Evolutionary conservation across 1,284 basidiomycete genomes (phyloP).

Genomic region (Amylostereum areolatum): DNA sequence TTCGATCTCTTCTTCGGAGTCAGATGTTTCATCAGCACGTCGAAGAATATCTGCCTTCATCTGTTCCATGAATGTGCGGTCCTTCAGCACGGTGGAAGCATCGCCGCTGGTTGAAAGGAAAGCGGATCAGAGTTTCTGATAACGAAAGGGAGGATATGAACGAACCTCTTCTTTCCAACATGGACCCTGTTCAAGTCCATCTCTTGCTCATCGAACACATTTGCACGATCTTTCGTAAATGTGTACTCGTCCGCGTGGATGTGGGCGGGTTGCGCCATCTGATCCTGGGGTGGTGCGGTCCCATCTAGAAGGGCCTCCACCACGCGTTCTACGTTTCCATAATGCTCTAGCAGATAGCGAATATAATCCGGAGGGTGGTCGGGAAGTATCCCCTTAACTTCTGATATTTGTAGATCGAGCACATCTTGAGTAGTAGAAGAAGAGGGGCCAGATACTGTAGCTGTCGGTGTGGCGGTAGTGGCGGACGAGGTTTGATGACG

Average conservation of each 20-base stretch:
- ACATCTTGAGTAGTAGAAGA: slow-evolving; percentile 18
- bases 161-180: slow-evolving; percentile 67
- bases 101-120: slow-evolving; percentile 33
- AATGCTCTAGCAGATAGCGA: slow-evolving; percentile 48
- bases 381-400: slow-evolving; percentile 69
- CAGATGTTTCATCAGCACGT: slow-evolving; percentile 61
- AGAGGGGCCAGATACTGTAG: slow-evolving; percentile 12
- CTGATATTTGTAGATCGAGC: slow-evolving; percentile 51
- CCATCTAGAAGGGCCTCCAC: slow-evolving; percentile 69
- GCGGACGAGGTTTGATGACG: slow-evolving; percentile 11
- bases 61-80: slow-evolving; percentile 59
- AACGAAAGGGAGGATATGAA: background rate
- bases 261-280: background rate
- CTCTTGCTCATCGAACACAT: slow-evolving; percentile 66
- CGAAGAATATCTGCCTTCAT: slow-evolving; percentile 81
- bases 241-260: slow-evolving; percentile 19
- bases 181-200: slow-evolving; percentile 59
- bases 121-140: slow-evolving; percentile 10
- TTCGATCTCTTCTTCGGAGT: slow-evolving; percentile 55
- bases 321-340: slow-evolving; percentile 49
- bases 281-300: slow-evolving; percentile 44
- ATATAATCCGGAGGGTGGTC: slow-evolving; percentile 51
- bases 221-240: slow-evolving; percentile 47
- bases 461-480: slow-evolving; percentile 23
- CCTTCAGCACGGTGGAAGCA: slow-evolving; percentile 38